Percentiles rank a stretch among this genome's conserved stretches.
phyloP scores from a whole-genome alignment of 768 basidiomycete genomes.

The Russula vinacea region DNA sequence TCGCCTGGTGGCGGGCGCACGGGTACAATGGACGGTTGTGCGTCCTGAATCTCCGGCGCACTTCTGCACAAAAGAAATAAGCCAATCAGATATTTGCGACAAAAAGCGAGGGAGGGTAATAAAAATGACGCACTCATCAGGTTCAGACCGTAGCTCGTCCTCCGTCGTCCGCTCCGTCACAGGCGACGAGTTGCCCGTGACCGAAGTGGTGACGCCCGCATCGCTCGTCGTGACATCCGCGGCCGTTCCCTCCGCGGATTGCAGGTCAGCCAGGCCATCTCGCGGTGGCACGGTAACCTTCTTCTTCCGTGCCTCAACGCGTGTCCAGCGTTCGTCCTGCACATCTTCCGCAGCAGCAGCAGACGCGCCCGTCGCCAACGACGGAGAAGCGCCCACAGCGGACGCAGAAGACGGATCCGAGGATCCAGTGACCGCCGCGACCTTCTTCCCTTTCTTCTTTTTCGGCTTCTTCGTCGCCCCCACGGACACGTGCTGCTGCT shows the following conservation, averaged over 20 bases:
- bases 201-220: slow-evolving; percentile 48
- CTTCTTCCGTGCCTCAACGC: slow-evolving; percentile 53
- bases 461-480: slow-evolving; percentile 45
- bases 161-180: slow-evolving; percentile 38
- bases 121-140: slow-evolving; percentile 60
- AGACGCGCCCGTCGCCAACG: slow-evolving; percentile 26
- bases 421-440: slow-evolving; percentile 23
- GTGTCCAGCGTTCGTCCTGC: slow-evolving; percentile 68
- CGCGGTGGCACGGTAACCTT: slow-evolving; percentile 6
- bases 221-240: slow-evolving; percentile 46
- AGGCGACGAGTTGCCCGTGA: slow-evolving; percentile 43
- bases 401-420: slow-evolving; percentile 35
- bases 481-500: slow-evolving; percentile 16
- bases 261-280: not conserved
- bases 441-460: slow-evolving; percentile 40
- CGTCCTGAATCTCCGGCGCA: slow-evolving; percentile 49
- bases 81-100: slow-evolving; percentile 14
- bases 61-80: slow-evolving; percentile 34
- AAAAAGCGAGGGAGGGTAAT: slow-evolving; percentile 2
- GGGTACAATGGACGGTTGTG: slow-evolving; percentile 64
- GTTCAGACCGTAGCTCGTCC: slow-evolving; percentile 52
- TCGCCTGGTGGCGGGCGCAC: slow-evolving; percentile 57
- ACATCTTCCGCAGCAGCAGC: slow-evolving; percentile 37
- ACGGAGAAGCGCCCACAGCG: not conserved
- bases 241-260: slow-evolving; percentile 23